A percentile compares a stretch with the other conserved stretches of the same genome.
These are phyloP conservation scores for Microascus cirrosus DNA, from an alignment of 2,329 filamentous ascomycete species.

Conservation along the genomic window DNA sequence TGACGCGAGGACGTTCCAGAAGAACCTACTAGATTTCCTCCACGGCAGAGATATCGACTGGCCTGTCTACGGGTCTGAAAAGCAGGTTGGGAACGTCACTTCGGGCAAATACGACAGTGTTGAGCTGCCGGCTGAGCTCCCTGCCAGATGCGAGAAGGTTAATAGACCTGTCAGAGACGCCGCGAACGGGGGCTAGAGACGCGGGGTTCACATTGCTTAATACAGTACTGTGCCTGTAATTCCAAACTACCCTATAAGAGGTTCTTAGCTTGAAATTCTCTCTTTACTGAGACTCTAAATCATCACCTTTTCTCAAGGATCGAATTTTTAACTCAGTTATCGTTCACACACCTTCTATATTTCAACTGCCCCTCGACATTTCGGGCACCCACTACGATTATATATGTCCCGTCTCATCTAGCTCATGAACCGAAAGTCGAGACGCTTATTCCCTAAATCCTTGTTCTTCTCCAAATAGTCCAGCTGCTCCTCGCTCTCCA, in stretches of 20 bases:
- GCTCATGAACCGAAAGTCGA: slow-evolving; percentile 28
- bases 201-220: no score
- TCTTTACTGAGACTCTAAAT: no score
- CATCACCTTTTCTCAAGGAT: no score
- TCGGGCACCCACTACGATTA: no score
- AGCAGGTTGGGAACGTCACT: slow-evolving; percentile 8
- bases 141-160: slow-evolving; percentile 7
- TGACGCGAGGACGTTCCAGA: slow-evolving; percentile 7
- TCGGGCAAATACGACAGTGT: slow-evolving; percentile 1
- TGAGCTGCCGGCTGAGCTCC: background rate
- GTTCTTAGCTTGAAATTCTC: no score
- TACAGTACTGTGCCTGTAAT: no score
- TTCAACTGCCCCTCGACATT: no score
- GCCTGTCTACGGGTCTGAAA: slow-evolving; percentile 6
- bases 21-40: slow-evolving; percentile 8
- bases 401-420: background rate
- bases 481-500: slow-evolving; percentile 27
- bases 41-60: slow-evolving; percentile 7
- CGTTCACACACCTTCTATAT: no score
- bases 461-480: slow-evolving; percentile 17
- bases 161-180: slow-evolving; percentile 6
- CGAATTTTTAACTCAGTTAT: no score
- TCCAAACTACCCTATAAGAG: no score
- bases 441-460: slow-evolving; percentile 31
- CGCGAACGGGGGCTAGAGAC: slow-evolving; percentile 5